A percentile compares a stretch with the other conserved stretches of the same genome.
Conservation (phyloP, 73 alveolate species). For the Paramecium bursaria region DNA sequence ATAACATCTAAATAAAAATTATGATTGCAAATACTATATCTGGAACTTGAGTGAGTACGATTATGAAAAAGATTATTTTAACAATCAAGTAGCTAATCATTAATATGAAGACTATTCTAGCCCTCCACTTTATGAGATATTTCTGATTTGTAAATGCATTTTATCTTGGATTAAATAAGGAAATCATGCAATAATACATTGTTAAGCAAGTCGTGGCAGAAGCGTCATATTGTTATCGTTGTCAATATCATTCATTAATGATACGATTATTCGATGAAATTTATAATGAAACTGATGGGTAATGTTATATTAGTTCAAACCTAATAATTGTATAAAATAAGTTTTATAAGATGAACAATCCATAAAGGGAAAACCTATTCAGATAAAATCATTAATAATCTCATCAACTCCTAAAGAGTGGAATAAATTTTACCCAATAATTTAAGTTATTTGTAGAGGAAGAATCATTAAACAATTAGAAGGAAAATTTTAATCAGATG, state of each 20-base stretch:
- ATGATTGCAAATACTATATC: constrained; percentile 24
- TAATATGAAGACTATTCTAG: constrained; percentile 27
- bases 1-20: constrained; percentile 19
- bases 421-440: no score
- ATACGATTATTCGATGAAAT: no score
- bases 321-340: no score
- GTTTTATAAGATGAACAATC: no score
- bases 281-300: no score
- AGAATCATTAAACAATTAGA: no score
- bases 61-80: constrained; percentile 28
- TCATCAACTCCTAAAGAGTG: no score
- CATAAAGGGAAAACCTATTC: no score
- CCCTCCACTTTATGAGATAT: constrained; percentile 45
- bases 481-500: no score
- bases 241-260: neutral
- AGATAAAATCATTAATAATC: no score
- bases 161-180: constrained; percentile 29
- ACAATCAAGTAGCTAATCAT: constrained; percentile 34
- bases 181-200: constrained; percentile 53
- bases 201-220: constrained; percentile 51
- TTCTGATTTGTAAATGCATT: constrained; percentile 42
- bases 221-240: constrained; percentile 14
- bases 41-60: constrained; percentile 58
- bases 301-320: no score
- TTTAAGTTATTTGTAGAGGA: no score